Evolutionary conservation across 116 monocot genomes (phyloP), one percentile per base, ranked within the genome.

Genomic region (Trichopus zeylanicus): DNA sequence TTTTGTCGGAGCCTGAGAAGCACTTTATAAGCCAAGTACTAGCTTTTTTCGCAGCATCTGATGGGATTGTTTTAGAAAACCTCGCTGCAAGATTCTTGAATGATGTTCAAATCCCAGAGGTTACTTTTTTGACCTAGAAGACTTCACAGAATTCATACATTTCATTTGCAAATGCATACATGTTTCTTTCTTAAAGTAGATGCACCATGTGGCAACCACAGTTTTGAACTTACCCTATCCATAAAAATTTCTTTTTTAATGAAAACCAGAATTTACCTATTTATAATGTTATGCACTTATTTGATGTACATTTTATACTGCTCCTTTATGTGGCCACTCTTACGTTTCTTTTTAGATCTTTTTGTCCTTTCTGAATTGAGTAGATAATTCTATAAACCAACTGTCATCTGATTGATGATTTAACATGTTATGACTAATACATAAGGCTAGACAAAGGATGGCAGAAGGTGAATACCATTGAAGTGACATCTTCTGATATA

Each of bases 11-110:
- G 15, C 55, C 61, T 28, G 67, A 74, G 67, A 67, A 67, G 48
- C 67, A 74, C 56, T 74, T 74, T 32, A 67, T 74, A 25, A 62
- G 62, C 46, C 74, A 67, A 29, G 67, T 74, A 26, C 35, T 74
- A 11, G 74, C 74, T 26, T 74, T 74, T 51, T 74, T 74, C 62
- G 74, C 74, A 4, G 32, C 74, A 35, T 74, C 74, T 9, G 74
- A 74, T 57, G 74, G 67, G 27, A 74, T 67, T 48, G 67, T 74
- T 20, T 38, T 74, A 48, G 67, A 74, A 29, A 74, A 74, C 35
- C 60, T 74, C 12, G 74, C 74, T 2, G 62, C 67, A 27, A 61
- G 74, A 37, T 74, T 74, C 48, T 56, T 74, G 58, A 74, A 67
- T 26, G 74, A 74, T 56, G 62, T 74, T 28, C 67, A 74, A 21